A percentile compares a stretch with the other conserved stretches of the same genome.
These are phyloP conservation scores for Xylariales sp. DNA, from an alignment of 2,329 filamentous ascomycete genomes.

Conservation along the genomic window DNA sequence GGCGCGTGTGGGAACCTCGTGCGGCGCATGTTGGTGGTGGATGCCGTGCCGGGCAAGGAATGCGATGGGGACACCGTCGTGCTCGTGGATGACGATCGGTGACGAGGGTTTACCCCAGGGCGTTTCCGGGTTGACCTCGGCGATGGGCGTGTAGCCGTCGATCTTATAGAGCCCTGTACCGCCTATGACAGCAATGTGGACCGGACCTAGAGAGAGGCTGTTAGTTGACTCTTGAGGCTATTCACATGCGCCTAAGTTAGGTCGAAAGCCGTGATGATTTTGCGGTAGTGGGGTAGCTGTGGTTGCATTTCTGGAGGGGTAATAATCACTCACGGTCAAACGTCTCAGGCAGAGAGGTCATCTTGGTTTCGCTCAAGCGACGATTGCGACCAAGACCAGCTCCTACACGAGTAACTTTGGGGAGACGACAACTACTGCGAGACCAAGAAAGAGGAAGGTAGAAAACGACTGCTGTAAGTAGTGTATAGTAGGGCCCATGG, in stretches of 20 bases:
- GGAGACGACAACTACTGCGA: no score
- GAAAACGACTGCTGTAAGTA: no score
- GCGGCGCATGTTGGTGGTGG: constrained; percentile 84
- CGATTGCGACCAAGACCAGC: no score
- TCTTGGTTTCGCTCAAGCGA: no score
- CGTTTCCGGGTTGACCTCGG: constrained; percentile 69
- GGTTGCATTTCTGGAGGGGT: not conserved
- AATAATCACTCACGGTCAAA: constrained; percentile 48
- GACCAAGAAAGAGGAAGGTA: no score
- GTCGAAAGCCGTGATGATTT: constrained; percentile 7
- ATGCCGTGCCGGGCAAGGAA: constrained; percentile 91
- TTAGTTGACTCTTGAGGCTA: constrained; percentile 7
- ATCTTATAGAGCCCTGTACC: constrained; percentile 89
- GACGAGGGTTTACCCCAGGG: constrained; percentile 81
- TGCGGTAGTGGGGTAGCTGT: constrained; percentile 6
- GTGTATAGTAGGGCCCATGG: no score
- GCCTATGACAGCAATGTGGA: constrained; percentile 85
- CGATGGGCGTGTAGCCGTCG: constrained; percentile 79
- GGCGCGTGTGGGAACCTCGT: constrained; percentile 90
- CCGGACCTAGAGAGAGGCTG: constrained; percentile 44
- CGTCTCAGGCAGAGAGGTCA: constrained; percentile 51
- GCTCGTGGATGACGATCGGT: constrained; percentile 81
- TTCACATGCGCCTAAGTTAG: constrained; percentile 8
- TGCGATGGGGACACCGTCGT: constrained; percentile 76
- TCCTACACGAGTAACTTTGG: no score